Base-by-base conservation (phyloP, 2,329 filamentous ascomycete species). In the Paramyrothecium sp. region DNA sequence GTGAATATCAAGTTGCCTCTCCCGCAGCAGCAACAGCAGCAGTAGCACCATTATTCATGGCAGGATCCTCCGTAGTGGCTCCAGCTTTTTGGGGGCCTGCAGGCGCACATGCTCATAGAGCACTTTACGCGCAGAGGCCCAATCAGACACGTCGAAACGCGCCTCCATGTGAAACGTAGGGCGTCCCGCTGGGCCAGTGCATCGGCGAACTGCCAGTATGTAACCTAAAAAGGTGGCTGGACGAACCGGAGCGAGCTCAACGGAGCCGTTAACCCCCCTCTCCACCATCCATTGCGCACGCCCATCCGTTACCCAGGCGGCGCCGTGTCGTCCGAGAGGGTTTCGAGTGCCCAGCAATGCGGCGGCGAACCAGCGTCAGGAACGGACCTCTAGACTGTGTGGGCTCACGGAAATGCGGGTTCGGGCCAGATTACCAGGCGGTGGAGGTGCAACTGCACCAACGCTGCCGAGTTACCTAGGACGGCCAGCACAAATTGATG, bases 101-200 rank as follows among this genome's bases (percentile, higher is more conserved):
- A 44, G 38, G 38, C n/a, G 38, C 13, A 7, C 13, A 19, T 7
- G 38, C n/a, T 5, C 38, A 44, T 19, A 44, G n/a, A 33, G 21
- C 49, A 51, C 49, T 51, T 51, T 51, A 51, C 49, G 49, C 49
- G 49, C 30, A n/a, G n/a, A 19, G 49, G 23, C 47, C 47, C 21
- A 23, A 33, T 30, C 12, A 33, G 23, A 51, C 49, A 51, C 49
- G 49, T 30, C 22, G 30, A 30, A 30, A 51, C 49, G 49, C 49
- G 49, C 49, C 23, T 19, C 30, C 19, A 49, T 16, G 30, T 51
- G 49, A 51, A 51, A 51, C 49, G 5, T 26, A 16, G 47, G 20
- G 47, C 13, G 47, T 26, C 22, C 20, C 47, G 47, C 47, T 21
- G 13, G 47, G 47, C 47, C 20, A 22, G 47, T 50, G 20, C 19